phyloP scores from a whole-genome alignment of 257 asterid species.

The Osmanthus fragrans region DNA sequence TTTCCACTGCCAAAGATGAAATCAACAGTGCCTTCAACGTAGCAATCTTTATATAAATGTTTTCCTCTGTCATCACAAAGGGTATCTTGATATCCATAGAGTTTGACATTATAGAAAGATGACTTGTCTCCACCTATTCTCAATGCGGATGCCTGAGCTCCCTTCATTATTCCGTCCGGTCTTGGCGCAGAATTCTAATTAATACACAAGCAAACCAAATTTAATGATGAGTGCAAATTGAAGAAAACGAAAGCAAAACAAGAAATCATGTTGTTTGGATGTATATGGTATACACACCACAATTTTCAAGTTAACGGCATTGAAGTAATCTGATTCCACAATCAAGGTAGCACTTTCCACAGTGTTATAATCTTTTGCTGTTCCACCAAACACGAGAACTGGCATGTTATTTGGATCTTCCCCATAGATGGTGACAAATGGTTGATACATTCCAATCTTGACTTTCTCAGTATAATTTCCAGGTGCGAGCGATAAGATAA shows the following conservation, averaged over 20 bases:
- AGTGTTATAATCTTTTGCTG: conserved; percentile 56
- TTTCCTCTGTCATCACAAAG: conserved; percentile 62
- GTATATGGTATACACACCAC: conserved; percentile 37
- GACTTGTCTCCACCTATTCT: conserved; percentile 54
- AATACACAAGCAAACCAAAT: background rate
- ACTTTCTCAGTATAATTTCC: conserved; percentile 72
- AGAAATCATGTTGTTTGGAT: background rate
- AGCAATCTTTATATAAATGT: conserved; percentile 77
- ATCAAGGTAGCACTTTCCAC: conserved; percentile 61
- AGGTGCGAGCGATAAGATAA: conserved; percentile 49
- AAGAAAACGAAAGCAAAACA: background rate
- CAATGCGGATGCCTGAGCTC: conserved; percentile 68
- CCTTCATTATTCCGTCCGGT: conserved; percentile 41
- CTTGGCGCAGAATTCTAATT: conserved; percentile 67
- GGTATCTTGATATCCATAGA: conserved; percentile 81
- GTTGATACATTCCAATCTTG: conserved; percentile 34
- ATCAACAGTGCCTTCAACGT: conserved; percentile 87
- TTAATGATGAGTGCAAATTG: too few species aligned
- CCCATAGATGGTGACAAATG: conserved; percentile 60
- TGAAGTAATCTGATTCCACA: conserved; percentile 56
- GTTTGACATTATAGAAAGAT: conserved; percentile 58
- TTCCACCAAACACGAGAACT: conserved; percentile 38
- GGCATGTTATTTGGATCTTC: conserved; percentile 52
- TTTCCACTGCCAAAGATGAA: conserved; percentile 77
- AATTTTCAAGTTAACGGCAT: conserved; percentile 54